phyloP scores from a whole-genome alignment of 2,329 filamentous ascomycete species.

The Alternaria tenuissima region DNA sequence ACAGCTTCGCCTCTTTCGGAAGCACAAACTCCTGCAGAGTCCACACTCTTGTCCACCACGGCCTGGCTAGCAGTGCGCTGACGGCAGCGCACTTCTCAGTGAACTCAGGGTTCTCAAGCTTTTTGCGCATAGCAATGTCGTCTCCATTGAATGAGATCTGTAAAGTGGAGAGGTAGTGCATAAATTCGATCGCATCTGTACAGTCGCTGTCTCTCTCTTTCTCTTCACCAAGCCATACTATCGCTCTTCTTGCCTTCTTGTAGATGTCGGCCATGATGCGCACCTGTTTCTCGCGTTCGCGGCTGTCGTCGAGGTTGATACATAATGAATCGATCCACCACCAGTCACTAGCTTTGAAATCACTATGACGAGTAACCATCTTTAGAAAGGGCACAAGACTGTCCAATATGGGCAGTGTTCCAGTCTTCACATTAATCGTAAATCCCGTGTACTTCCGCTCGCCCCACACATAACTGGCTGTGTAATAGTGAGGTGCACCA shows the following conservation, averaged over 20 bases:
- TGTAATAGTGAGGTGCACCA: slow-evolving; percentile 38
- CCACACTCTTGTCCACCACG: slow-evolving; percentile 43
- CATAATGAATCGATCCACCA: slow-evolving; percentile 46
- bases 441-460: no score
- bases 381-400: no score
- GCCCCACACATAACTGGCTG: slow-evolving; percentile 29
- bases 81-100: slow-evolving; percentile 30
- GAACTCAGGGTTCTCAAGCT: slow-evolving; percentile 25
- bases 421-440: no score
- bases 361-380: no score
- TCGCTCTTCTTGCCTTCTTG: slow-evolving; percentile 26
- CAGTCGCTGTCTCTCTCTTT: slow-evolving; percentile 31
- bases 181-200: slow-evolving; percentile 35
- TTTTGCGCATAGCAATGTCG: slow-evolving; percentile 24
- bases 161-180: slow-evolving; percentile 30
- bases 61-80: slow-evolving; percentile 30
- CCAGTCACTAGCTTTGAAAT: no score
- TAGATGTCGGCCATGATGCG: slow-evolving; percentile 47
- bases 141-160: slow-evolving; percentile 28
- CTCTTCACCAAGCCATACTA: slow-evolving; percentile 40
- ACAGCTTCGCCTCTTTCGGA: slow-evolving; percentile 37
- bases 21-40: slow-evolving; percentile 45
- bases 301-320: slow-evolving; percentile 38
- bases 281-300: slow-evolving; percentile 40
- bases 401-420: no score